phyloP scores from a whole-genome alignment of 2,329 filamentous ascomycete genomes.

The Laburnicola sp. region DNA sequence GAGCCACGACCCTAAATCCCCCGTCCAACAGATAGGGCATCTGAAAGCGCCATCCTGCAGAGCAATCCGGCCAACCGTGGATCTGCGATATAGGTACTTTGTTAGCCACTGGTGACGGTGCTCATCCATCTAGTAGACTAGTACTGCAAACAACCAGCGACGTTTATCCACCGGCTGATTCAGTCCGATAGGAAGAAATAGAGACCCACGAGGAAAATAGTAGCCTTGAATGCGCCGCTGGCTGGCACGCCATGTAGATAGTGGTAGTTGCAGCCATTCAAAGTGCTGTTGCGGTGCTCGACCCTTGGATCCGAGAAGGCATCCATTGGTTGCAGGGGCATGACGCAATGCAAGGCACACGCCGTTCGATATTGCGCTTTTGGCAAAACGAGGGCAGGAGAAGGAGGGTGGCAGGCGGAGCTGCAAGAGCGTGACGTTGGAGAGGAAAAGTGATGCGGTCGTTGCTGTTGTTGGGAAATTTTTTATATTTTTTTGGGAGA shows the following conservation, averaged over 20 bases:
- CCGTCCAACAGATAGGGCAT: slow-evolving; percentile 74
- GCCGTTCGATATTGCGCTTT: slow-evolving; percentile 15
- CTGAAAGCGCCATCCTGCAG: slow-evolving; percentile 86
- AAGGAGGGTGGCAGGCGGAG: not conserved
- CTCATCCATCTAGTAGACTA: not conserved
- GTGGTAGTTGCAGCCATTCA: slow-evolving; percentile 72
- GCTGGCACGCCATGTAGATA: slow-evolving; percentile 58
- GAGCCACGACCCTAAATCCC: slow-evolving; percentile 77
- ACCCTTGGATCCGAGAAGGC: slow-evolving; percentile 67
- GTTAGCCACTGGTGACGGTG: slow-evolving; percentile 6
- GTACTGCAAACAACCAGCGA: not conserved
- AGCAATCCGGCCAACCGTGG: slow-evolving; percentile 82
- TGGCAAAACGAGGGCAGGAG: slow-evolving; percentile 7
- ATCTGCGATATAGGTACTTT: slow-evolving; percentile 47
- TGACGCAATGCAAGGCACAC: slow-evolving; percentile 33
- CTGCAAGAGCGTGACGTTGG: not conserved
- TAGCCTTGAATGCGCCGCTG: slow-evolving; percentile 51
- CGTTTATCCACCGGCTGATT: slow-evolving; percentile 24
- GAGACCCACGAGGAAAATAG: slow-evolving; percentile 56
- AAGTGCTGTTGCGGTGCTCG: slow-evolving; percentile 62
- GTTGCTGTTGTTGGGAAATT: not conserved
- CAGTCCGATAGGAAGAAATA: slow-evolving; percentile 9
- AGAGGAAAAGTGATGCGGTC: not conserved
- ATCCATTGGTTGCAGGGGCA: slow-evolving; percentile 64
- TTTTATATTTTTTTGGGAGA: too few relatives aligned